These are phyloP conservation scores for Diutina mesorugosa DNA, from an alignment of 1,139 yeast species.

Conservation along the genomic window DNA sequence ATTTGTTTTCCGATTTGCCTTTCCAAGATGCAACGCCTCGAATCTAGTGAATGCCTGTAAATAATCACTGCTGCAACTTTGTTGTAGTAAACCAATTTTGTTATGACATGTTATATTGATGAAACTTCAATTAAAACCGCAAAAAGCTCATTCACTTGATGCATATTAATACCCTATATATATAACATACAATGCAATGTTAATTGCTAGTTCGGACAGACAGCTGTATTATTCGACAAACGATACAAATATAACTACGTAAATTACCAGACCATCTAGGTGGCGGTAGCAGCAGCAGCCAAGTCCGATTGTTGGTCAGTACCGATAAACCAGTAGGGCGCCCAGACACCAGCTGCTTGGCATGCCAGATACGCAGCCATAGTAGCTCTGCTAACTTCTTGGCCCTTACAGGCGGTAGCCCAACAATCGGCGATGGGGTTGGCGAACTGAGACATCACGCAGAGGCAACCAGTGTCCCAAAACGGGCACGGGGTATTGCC, in stretches of 20 bases:
- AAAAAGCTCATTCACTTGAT: too few relatives aligned
- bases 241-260: too few relatives aligned
- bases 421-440: background rate
- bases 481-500: constrained; percentile 1
- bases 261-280: background rate
- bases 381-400: background rate
- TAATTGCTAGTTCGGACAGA: too few relatives aligned
- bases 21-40: background rate
- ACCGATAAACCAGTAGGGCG: background rate
- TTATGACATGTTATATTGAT: too few relatives aligned
- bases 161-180: too few relatives aligned
- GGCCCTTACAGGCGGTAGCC: background rate
- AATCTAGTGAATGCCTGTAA: background rate
- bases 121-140: too few relatives aligned
- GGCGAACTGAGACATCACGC: background rate
- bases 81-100: too few relatives aligned
- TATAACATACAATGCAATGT: too few relatives aligned
- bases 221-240: too few relatives aligned
- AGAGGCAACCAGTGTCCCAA: constrained; percentile 2
- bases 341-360: background rate
- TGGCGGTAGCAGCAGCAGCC: background rate
- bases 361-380: background rate
- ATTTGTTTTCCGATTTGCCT: background rate
- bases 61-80: too few relatives aligned
- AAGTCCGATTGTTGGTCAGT: background rate